Percentiles rank a stretch among this genome's conserved stretches.
Conservation (phyloP, 2,329 filamentous ascomycete species). For the Ascosphaera apis region DNA sequence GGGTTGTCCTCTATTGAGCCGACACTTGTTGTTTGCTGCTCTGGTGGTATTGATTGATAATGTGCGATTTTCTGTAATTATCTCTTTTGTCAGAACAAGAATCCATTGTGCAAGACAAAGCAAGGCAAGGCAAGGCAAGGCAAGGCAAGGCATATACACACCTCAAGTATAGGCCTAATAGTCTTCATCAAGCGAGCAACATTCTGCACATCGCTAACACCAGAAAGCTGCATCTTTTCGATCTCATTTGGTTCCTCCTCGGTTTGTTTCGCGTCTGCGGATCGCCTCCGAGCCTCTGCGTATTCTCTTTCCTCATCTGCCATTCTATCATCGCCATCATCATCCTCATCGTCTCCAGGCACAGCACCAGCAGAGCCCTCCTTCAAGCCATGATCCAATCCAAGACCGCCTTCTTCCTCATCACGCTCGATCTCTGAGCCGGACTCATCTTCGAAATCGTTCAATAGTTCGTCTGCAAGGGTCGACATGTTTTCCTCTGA, state of each 20-base stretch:
- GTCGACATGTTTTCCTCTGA: conserved; percentile 44
- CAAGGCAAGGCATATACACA: too few relatives aligned
- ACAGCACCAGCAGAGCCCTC: conserved; percentile 8
- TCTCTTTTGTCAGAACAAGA: too few relatives aligned
- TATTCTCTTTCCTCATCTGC: conserved; percentile 38
- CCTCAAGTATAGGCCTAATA: conserved; percentile 59
- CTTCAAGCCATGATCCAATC: conserved; percentile 8
- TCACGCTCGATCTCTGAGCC: conserved; percentile 51
- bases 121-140: too few relatives aligned
- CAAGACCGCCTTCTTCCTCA: conserved; percentile 15
- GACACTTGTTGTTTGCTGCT: conserved; percentile 39
- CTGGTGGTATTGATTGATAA: conserved; percentile 46
- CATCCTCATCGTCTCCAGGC: conserved; percentile 31
- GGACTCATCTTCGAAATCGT: conserved; percentile 62
- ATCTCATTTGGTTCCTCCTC: conserved; percentile 55
- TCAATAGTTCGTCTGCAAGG: conserved; percentile 73
- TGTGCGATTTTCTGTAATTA: conserved; percentile 63
- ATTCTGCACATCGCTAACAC: conserved; percentile 53
- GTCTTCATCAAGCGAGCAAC: conserved; percentile 64
- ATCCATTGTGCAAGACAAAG: too few relatives aligned
- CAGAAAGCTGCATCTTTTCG: conserved; percentile 57
- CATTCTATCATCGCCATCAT: conserved; percentile 35
- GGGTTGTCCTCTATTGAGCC: conserved; percentile 82
- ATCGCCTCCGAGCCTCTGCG: conserved; percentile 28
- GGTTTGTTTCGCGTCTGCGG: too few relatives aligned